Evolutionary conservation across 495 filamentous ascomycete genomes (phyloP).

Genomic region (Jackrogersella minutella): DNA sequence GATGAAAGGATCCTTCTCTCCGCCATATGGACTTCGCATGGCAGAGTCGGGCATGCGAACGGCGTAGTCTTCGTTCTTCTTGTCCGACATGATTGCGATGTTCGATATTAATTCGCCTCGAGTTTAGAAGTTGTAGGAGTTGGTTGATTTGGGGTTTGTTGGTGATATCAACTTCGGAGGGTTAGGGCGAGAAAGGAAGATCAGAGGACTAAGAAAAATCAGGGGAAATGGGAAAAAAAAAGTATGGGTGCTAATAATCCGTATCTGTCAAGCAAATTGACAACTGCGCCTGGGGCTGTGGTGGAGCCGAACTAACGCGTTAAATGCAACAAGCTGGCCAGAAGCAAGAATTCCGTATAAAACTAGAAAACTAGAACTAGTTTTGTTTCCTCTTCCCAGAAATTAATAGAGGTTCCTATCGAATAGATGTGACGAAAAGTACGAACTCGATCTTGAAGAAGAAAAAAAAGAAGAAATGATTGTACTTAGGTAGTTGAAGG

Average conservation of each 20-base stretch:
- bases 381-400: not conserved
- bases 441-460: not conserved
- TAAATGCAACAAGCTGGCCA: constrained; percentile 30
- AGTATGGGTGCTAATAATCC: not conserved
- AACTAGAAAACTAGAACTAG: not conserved
- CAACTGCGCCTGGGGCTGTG: constrained; percentile 32
- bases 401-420: not conserved
- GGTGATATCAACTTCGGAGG: constrained; percentile 32
- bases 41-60: constrained; percentile 71
- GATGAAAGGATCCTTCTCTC: constrained; percentile 66
- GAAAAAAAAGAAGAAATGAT: no score
- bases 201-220: constrained; percentile 26
- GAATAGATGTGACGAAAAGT: not conserved
- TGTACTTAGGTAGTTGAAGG: not conserved
- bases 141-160: constrained; percentile 17
- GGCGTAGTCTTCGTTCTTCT: constrained; percentile 83
- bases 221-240: constrained; percentile 39
- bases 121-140: constrained; percentile 55
- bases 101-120: constrained; percentile 63
- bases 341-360: constrained; percentile 1
- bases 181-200: constrained; percentile 37
- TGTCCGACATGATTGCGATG: constrained; percentile 63
- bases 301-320: constrained; percentile 37
- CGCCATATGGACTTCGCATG: constrained; percentile 48
- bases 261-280: constrained; percentile 37